Percentiles rank a stretch among this genome's conserved stretches.
Conservation (phyloP, 1,284 basidiomycete genomes). For the Golubevia pallescens region DNA sequence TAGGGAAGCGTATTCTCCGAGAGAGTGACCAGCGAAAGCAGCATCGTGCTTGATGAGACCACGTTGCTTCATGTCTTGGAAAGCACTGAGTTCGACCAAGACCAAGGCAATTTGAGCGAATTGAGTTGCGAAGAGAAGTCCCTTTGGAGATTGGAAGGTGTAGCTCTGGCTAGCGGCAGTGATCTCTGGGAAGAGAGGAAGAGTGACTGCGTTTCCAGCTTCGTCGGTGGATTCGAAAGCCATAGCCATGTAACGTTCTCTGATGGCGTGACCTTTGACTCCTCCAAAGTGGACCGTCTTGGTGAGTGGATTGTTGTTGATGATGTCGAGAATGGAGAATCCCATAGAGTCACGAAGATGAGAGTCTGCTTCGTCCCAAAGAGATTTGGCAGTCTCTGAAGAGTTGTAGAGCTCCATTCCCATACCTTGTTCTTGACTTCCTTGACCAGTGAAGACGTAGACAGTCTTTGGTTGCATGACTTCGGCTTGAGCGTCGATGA, state of each 20-base stretch:
- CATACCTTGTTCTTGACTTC: constrained; percentile 97
- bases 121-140: constrained; percentile 94
- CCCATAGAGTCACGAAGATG: constrained; percentile 91
- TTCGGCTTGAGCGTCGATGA: constrained; percentile 88
- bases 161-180: constrained; percentile 68
- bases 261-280: constrained; percentile 95
- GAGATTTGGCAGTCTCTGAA: constrained; percentile 89
- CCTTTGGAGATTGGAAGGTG: constrained; percentile 94
- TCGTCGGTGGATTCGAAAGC: constrained; percentile 88
- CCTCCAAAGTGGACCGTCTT: constrained; percentile 98
- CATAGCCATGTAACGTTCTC: constrained; percentile 99
- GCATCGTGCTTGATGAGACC: constrained; percentile 91
- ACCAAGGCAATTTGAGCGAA: constrained; percentile 96
- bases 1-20: constrained; percentile 96
- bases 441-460: constrained; percentile 98
- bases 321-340: constrained; percentile 95
- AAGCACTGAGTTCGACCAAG: constrained; percentile 95
- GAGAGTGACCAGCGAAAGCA: constrained; percentile 94
- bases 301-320: constrained; percentile 48
- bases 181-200: constrained; percentile 57
- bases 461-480: constrained; percentile 82
- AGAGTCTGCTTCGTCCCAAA: constrained; percentile 94
- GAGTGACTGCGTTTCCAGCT: constrained; percentile 74
- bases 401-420: constrained; percentile 97
- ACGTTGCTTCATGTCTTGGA: constrained; percentile 95